A percentile compares a stretch with the other conserved stretches of the same genome.
These are phyloP conservation scores for Penicillium brevicompactum DNA, from an alignment of 2,329 filamentous ascomycete genomes.

Conservation along the genomic window DNA sequence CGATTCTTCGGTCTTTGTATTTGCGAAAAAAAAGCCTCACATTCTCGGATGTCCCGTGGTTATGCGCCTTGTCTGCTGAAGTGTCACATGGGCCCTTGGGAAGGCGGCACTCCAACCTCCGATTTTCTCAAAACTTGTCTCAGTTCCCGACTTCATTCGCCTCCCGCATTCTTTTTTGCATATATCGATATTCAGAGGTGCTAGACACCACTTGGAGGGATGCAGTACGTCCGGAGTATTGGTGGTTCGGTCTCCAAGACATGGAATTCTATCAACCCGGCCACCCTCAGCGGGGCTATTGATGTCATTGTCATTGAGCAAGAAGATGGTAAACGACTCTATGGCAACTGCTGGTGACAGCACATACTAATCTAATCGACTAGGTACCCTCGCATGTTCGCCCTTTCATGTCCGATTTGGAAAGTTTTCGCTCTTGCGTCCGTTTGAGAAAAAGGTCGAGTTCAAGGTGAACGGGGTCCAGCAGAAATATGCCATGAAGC, in stretches of 20 bases:
- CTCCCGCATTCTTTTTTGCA: conserved; percentile 1
- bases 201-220: conserved; percentile 47
- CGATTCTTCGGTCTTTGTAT: neutral
- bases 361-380: conserved; percentile 10
- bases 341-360: neutral
- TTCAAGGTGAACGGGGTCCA: conserved; percentile 92
- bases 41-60: conserved; percentile 4
- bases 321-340: conserved; percentile 68
- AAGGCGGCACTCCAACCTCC: conserved; percentile 32
- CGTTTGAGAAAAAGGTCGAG: conserved; percentile 98
- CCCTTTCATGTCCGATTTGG: conserved; percentile 99
- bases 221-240: conserved; percentile 98
- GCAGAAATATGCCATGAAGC: conserved; percentile 96
- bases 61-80: conserved; percentile 21
- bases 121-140: conserved; percentile 21
- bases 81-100: conserved; percentile 41
- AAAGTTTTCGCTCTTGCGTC: conserved; percentile 93
- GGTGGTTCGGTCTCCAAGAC: conserved; percentile 96
- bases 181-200: conserved; percentile 15
- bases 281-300: conserved; percentile 94
- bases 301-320: conserved; percentile 98
- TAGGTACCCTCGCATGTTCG: conserved; percentile 76
- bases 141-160: conserved; percentile 6
- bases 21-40: neutral
- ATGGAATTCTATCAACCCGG: conserved; percentile 99